A percentile compares a stretch with the other conserved stretches of the same genome.
These are phyloP conservation scores for Diaporthe velutina DNA, from an alignment of 2,329 filamentous ascomycete genomes.

Conservation along the genomic window DNA sequence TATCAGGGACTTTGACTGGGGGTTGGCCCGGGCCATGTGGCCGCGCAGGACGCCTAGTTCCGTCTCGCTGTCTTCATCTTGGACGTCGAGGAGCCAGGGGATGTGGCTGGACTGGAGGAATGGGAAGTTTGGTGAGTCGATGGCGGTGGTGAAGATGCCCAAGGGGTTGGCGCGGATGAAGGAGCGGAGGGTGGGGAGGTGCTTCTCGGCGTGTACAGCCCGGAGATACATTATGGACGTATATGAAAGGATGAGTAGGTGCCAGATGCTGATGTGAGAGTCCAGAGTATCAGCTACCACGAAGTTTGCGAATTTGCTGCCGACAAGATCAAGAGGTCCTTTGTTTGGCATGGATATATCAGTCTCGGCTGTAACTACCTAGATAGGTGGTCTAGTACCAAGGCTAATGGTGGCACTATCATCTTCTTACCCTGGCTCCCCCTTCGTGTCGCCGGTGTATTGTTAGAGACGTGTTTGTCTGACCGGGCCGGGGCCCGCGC, in stretches of 20 bases:
- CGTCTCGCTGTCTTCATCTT: constrained; percentile 54
- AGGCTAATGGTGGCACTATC: background rate
- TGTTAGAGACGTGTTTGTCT: background rate
- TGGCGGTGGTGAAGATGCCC: constrained; percentile 73
- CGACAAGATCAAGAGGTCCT: background rate
- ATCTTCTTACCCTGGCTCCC: background rate
- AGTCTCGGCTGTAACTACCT: background rate
- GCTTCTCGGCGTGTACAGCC: constrained; percentile 63
- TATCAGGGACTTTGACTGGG: constrained; percentile 72
- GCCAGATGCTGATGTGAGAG: background rate
- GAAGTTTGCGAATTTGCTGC: background rate
- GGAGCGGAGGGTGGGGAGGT: constrained; percentile 62
- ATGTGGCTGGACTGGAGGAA: constrained; percentile 72
- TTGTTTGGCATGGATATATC: background rate
- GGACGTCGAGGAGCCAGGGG: constrained; percentile 68
- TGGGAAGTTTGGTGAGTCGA: constrained; percentile 61
- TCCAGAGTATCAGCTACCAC: background rate
- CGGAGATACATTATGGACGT: constrained; percentile 67
- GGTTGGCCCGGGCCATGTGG: constrained; percentile 74
- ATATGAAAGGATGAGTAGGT: background rate
- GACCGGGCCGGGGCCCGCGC: background rate
- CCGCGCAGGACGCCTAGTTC: constrained; percentile 64
- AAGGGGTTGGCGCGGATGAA: constrained; percentile 72
- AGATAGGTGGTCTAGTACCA: too few relatives aligned
- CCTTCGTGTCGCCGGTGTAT: background rate